Evolutionary conservation across 352 stramenopile species (phyloP), one percentile per base, ranked within the genome.

Genomic region (Aphanomyces invadans): DNA sequence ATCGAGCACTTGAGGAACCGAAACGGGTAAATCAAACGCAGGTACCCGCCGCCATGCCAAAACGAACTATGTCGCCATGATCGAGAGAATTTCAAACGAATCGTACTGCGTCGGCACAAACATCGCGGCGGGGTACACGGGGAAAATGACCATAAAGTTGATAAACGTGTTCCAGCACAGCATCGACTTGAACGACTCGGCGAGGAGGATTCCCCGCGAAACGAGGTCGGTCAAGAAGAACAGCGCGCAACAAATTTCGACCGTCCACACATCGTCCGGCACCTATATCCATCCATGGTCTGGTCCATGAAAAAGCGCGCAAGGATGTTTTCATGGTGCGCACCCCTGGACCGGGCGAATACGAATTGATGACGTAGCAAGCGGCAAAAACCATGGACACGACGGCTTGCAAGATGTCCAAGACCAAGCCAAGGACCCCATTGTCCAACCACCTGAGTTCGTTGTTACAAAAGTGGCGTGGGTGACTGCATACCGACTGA

Each of bases 1-100:
- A 90, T 46, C 67, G 90, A 93, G 66, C 81, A 89, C 75, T 90
- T 88, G 64, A 84, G 71, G 54, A 93, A 91, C 5, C 85, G 85
- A 15, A 83, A 59, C 0, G 85, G 85, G 71, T 93, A 93, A 19
- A 93, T 69, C 48, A 93, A 89, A 45, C 83, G 81, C 78, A 78
- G 89, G 73, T 83, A 83, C 25, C 76, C 80, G 17, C 75, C 74
- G 28, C 77, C 80, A 42, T 88, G 88, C 85, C 85, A 93, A 17
- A 92, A 73, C 3, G 85, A 90, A 63, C 84, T 90, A 51, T 21
- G 23, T 11, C 25, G 31, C n/a, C n/a, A n/a, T n/a, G n/a, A n/a
- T n/a, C n/a, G n/a, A n/a, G n/a, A n/a, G n/a, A n/a, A n/a, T n/a
- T n/a, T n/a, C n/a, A n/a, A n/a, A n/a, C n/a, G n/a, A n/a, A n/a